Percentiles rank a stretch among this genome's conserved stretches.
These are phyloP conservation scores for Torulaspora delbrueckii DNA, from an alignment of 805 yeast genomes.

Conservation along the genomic window DNA sequence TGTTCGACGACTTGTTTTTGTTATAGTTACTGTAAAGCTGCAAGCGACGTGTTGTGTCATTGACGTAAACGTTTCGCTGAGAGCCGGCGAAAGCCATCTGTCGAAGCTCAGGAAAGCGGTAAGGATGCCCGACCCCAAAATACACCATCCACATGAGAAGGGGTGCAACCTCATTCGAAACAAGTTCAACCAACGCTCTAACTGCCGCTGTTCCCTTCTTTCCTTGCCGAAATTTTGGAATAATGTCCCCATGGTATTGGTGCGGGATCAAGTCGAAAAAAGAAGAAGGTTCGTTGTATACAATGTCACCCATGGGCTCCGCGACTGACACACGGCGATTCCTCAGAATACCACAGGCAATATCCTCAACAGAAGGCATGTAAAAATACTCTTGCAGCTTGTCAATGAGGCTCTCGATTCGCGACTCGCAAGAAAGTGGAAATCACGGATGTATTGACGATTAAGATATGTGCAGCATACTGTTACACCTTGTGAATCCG, in stretches of 20 bases:
- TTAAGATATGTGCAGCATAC: constrained; percentile 4
- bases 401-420: background rate
- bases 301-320: background rate
- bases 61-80: constrained; percentile 8
- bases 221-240: background rate
- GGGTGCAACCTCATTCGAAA: background rate
- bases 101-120: constrained; percentile 9
- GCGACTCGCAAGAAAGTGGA: background rate
- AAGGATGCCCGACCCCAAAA: background rate
- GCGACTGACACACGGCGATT: background rate
- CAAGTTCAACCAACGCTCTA: background rate
- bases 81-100: constrained; percentile 6
- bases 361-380: constrained; percentile 1
- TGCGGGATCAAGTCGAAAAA: background rate
- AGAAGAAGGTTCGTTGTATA: background rate
- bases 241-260: background rate
- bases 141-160: background rate
- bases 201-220: background rate
- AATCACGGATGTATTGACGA: constrained; percentile 6
- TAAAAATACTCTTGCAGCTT: background rate
- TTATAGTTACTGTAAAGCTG: constrained; percentile 5
- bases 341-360: background rate
- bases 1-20: background rate
- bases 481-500: background rate
- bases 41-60: constrained; percentile 5